A percentile compares a stretch with the other conserved stretches of the same genome.
phyloP scores from a whole-genome alignment of 148 eudicot genomes.

The Drosera capensis region DNA sequence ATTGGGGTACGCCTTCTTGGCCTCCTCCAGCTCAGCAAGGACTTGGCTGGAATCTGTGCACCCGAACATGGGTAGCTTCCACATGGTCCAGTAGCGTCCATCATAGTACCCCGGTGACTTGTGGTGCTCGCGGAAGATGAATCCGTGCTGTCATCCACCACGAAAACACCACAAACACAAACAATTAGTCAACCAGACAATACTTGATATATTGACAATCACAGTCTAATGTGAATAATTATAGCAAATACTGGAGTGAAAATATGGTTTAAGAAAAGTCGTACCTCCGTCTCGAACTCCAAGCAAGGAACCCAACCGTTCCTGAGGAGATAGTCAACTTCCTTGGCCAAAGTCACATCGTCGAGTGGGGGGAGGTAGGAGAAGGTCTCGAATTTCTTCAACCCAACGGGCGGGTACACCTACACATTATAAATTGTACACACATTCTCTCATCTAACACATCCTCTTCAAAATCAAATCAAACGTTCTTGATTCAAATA shows the following conservation, averaged over 20 bases:
- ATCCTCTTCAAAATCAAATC: background rate
- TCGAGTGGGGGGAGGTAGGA: conserved; percentile 49
- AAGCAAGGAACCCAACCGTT: conserved; percentile 46
- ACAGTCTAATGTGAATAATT: background rate
- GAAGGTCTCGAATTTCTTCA: conserved; percentile 54
- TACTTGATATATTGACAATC: background rate
- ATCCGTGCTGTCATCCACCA: conserved; percentile 16
- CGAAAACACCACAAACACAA: background rate
- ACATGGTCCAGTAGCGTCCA: conserved; percentile 50
- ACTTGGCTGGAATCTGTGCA: conserved; percentile 32
- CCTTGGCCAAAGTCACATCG: conserved; percentile 25
- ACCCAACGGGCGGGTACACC: conserved; percentile 33
- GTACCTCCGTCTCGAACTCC: conserved; percentile 32
- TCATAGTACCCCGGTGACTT: conserved; percentile 40
- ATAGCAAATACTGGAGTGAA: background rate
- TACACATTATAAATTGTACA: background rate
- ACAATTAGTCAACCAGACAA: background rate
- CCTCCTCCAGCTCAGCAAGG: conserved; percentile 17
- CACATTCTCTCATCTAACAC: background rate
- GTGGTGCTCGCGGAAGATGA: conserved; percentile 33
- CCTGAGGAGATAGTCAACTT: conserved; percentile 24
- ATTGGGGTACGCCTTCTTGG: conserved; percentile 28
- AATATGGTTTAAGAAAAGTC: background rate
- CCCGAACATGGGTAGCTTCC: conserved; percentile 50
- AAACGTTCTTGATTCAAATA: background rate